Base-by-base conservation (phyloP, 768 basidiomycete species). In the Hydnomerulius pinastri region DNA sequence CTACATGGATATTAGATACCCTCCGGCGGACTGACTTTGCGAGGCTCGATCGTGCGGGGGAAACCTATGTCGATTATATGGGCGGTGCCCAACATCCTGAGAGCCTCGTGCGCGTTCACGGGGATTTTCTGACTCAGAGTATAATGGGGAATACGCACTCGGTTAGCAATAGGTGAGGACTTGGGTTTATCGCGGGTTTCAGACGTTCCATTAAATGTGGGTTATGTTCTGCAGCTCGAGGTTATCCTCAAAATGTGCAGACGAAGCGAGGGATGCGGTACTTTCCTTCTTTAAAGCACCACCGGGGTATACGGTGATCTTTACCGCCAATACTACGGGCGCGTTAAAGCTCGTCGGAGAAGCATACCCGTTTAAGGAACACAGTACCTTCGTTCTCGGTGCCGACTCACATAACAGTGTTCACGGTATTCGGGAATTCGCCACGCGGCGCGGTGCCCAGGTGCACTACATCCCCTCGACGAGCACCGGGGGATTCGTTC, bases 51-150 rank as follows among this genome's bases (percentile, higher is more conserved):
- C 77, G 76, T 11, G 70, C 72, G 8, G 81, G 81, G 6, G 87
- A 91, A 71, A 86, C 84, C 8, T 92, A 92, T 51, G 85, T 90
- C 53, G 90, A 92, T 61, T 92, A 87, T 56, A 92, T 92, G 87
- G 90, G 90, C 25, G 89, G 87, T 20, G 80, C 87, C 0, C 72
- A 92, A 28, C 90, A 89, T 55, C 90, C 90, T 10, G 86, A 89
- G 58, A 86, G 83, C 57, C 80, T 92, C 28, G 79, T 92, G 50
- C 77, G 77, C 32, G 79, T 82, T 9, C 87, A 91, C 57, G 75
- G 82, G 33, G 79, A 81, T 43, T 90, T 91, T 61, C 77, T 92
- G 27, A 80, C 75, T 33, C 72, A 71, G 43, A 81, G 69, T 60
- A 75, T 92, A 37, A 77, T 92, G 51, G 90, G 90, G 1, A 92